A percentile compares a stretch with the other conserved stretches of the same genome.
phyloP scores from a whole-genome alignment of 306 rosid genomes.

The Trifolium subterraneum region DNA sequence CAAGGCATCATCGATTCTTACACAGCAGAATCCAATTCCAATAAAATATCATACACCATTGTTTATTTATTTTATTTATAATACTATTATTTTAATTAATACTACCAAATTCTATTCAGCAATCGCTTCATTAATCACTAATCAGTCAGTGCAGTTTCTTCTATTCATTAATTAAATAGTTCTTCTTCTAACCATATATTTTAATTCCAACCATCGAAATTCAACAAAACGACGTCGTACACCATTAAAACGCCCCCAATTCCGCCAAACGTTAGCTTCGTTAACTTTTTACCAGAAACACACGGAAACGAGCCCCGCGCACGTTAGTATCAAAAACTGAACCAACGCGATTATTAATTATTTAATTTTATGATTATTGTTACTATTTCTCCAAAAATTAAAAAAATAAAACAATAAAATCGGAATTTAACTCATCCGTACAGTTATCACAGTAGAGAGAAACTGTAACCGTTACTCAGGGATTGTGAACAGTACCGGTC shows the following conservation, averaged over 20 bases:
- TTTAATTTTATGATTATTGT: background rate
- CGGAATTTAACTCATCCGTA: constrained; percentile 42
- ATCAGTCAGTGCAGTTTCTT: too few relatives aligned
- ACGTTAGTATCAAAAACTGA: constrained; percentile 31
- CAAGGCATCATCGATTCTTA: constrained; percentile 20
- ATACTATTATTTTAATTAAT: background rate
- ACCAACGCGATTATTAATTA: background rate
- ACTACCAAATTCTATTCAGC: background rate
- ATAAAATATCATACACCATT: background rate
- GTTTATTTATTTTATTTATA: too few relatives aligned
- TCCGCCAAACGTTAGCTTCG: constrained; percentile 23
- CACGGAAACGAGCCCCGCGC: constrained; percentile 21
- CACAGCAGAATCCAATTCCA: constrained; percentile 17
- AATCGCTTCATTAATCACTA: background rate
- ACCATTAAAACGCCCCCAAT: background rate
- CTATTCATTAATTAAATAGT: too few relatives aligned
- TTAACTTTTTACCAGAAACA: constrained; percentile 1
- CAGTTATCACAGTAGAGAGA: constrained; percentile 38
- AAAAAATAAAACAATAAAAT: constrained; percentile 32
- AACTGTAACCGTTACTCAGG: constrained; percentile 60
- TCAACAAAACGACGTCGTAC: constrained; percentile 4
- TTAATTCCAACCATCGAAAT: too few relatives aligned
- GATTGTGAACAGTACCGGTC: constrained; percentile 77
- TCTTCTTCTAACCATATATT: too few relatives aligned
- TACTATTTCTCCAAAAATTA: constrained; percentile 14